phyloP scores from a whole-genome alignment of 1,284 basidiomycete genomes.

The Microbotryomycetes sp. region DNA sequence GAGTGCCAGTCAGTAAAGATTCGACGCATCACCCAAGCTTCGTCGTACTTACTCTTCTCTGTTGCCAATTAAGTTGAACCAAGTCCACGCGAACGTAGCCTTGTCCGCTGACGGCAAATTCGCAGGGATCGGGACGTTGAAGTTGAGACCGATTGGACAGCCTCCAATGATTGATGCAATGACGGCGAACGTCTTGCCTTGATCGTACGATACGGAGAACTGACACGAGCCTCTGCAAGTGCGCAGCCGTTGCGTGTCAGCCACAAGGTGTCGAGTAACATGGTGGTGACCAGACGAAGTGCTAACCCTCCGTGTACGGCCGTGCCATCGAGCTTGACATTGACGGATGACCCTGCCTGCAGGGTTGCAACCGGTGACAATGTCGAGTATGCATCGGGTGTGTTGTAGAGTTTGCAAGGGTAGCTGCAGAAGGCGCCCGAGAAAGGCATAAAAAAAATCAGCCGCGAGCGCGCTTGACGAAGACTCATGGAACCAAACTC shows the following conservation, averaged over 20 bases:
- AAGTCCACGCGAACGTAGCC: conserved; percentile 46
- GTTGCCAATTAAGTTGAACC: conserved; percentile 43
- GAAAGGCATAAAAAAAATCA: no score
- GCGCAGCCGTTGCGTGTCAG: no score
- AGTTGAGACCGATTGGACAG: conserved; percentile 40
- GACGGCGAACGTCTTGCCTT: conserved; percentile 44
- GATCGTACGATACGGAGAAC: conserved; percentile 44
- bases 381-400: conserved; percentile 33
- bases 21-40: no score
- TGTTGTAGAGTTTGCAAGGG: conserved; percentile 46
- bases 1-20: no score
- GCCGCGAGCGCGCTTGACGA: no score
- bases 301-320: conserved; percentile 21
- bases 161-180: conserved; percentile 44
- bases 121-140: conserved; percentile 41
- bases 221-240: conserved; percentile 45
- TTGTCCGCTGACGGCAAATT: conserved; percentile 41
- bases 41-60: no score
- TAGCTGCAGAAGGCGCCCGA: no score
- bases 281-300: no score
- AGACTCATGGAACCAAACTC: no score
- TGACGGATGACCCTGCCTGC: conserved; percentile 35
- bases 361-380: conserved; percentile 39
- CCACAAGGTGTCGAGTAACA: no score
- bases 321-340: conserved; percentile 36